Conservation (phyloP, 2,329 filamentous ascomycete genomes). For the Cladophialophora yegresii region DNA sequence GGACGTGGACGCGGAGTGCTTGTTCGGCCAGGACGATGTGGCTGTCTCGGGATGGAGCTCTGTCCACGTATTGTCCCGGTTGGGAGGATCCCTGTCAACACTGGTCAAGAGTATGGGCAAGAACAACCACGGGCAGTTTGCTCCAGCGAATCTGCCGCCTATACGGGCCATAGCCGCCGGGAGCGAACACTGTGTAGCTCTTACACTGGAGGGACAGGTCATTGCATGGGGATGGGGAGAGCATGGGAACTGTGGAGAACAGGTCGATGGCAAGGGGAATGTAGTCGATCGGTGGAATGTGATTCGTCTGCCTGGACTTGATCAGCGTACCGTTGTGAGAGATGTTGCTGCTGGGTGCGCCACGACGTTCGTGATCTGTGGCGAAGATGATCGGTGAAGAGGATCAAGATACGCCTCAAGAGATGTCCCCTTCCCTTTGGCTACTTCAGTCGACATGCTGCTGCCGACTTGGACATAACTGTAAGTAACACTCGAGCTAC, state of each 20-base stretch:
- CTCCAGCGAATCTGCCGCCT: conserved; percentile 62
- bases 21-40: conserved; percentile 2
- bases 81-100: conserved; percentile 56
- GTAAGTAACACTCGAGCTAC: neutral
- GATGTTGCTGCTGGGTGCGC: conserved; percentile 82
- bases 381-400: conserved; percentile 24
- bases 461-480: neutral
- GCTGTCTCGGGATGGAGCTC: conserved; percentile 27
- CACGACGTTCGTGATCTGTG: conserved; percentile 70
- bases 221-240: conserved; percentile 96
- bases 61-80: conserved; percentile 56
- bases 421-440: neutral
- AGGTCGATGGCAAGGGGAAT: conserved; percentile 62
- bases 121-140: conserved; percentile 79
- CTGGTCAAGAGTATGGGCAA: conserved; percentile 69
- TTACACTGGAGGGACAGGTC: conserved; percentile 66
- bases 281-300: conserved; percentile 70
- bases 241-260: conserved; percentile 89
- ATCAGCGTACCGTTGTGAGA: conserved; percentile 56
- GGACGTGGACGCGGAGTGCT: conserved; percentile 1
- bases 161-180: conserved; percentile 72
- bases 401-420: neutral
- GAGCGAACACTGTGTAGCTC: conserved; percentile 83
- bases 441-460: neutral
- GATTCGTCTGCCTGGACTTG: conserved; percentile 41